Conservation (phyloP, 1,139 yeast species). For the Nakaseomyces kungkrabaensis region DNA sequence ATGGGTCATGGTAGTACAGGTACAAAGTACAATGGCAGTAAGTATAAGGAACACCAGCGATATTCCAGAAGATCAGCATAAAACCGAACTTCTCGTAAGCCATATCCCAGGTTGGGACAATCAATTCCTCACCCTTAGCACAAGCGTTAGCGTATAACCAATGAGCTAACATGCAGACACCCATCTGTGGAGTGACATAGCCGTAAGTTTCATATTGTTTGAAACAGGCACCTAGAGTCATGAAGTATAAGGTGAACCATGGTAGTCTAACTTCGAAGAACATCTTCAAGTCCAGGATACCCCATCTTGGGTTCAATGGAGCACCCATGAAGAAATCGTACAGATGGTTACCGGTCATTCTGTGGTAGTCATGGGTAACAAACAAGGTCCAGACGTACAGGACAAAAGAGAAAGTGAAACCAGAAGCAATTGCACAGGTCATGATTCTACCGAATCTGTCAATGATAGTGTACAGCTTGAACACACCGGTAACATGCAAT, state of each 20-base stretch:
- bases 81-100: slow-evolving; percentile 97
- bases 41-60: slow-evolving; percentile 97
- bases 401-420: slow-evolving; percentile 51
- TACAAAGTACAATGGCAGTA: slow-evolving; percentile 88
- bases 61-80: slow-evolving; percentile 96
- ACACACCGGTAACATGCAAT: slow-evolving; percentile 64
- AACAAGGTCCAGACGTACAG: slow-evolving; percentile 56
- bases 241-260: slow-evolving; percentile 82
- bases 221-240: slow-evolving; percentile 63
- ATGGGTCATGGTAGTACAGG: slow-evolving; percentile 72
- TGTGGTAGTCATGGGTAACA: slow-evolving; percentile 64
- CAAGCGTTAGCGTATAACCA: slow-evolving; percentile 96
- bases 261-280: slow-evolving; percentile 95
- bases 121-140: slow-evolving; percentile 93
- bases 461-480: slow-evolving; percentile 61
- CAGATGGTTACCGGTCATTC: slow-evolving; percentile 83
- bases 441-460: slow-evolving; percentile 85
- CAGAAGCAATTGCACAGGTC: slow-evolving; percentile 80
- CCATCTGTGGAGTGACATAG: slow-evolving; percentile 63
- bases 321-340: slow-evolving; percentile 97
- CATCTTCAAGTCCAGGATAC: slow-evolving; percentile 87
- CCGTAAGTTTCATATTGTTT: slow-evolving; percentile 80
- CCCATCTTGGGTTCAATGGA: slow-evolving; percentile 90
- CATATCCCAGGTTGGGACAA: slow-evolving; percentile 99
- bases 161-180: slow-evolving; percentile 68